Evolutionary conservation across 306 rosid genomes (phyloP).

Genomic region (Quercus cerris): DNA sequence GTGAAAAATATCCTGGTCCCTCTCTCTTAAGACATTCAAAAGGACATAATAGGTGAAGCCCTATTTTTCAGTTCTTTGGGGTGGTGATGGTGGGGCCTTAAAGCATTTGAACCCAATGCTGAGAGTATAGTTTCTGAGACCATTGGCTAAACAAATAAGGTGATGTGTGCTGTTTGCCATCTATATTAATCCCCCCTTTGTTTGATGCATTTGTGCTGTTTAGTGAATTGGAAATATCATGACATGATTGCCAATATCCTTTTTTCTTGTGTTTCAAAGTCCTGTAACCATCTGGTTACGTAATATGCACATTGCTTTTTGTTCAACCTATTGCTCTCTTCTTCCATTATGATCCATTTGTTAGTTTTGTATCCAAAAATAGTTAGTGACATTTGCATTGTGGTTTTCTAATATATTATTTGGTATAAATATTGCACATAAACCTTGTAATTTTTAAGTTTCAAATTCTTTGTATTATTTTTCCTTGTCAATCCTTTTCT

Average conservation of each 20-base stretch:
- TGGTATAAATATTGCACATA: background rate
- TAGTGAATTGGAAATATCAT: background rate
- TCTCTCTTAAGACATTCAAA: background rate
- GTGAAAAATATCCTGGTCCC: background rate
- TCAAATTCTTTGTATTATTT: constrained; percentile 11
- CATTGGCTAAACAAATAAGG: background rate
- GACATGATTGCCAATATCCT: background rate
- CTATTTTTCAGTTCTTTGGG: background rate
- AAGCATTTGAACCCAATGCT: too few relatives aligned
- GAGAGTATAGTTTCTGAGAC: too few relatives aligned
- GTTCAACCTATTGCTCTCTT: background rate
- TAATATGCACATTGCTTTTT: background rate
- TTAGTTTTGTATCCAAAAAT: constrained; percentile 6
- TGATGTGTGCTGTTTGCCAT: background rate
- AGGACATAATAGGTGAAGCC: background rate
- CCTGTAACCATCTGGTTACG: background rate
- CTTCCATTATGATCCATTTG: constrained; percentile 1
- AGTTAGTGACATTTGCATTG: constrained; percentile 1
- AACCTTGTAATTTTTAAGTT: background rate
- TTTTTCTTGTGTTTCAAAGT: background rate
- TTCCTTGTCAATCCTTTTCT: constrained; percentile 6
- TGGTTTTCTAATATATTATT: background rate
- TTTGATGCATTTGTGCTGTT: background rate
- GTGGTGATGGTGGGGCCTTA: too few relatives aligned
- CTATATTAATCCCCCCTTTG: background rate